Evolutionary conservation across 805 yeast species (phyloP).

Genomic region (Schwanniomyces vanrijiae): DNA sequence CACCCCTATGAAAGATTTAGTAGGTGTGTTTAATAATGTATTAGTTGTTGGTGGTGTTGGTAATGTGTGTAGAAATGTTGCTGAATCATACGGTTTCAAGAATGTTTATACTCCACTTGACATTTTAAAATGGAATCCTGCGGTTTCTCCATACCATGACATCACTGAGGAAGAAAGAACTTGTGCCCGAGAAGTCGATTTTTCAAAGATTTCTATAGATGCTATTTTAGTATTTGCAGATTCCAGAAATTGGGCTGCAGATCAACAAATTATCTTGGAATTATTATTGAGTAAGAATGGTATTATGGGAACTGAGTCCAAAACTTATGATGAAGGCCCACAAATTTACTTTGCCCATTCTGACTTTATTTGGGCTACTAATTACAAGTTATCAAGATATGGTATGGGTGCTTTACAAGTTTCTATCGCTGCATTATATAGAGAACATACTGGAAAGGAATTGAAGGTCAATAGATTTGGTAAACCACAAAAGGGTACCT

Average conservation of each 20-base stretch:
- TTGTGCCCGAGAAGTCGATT: conserved; percentile 59
- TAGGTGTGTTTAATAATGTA: conserved; percentile 65
- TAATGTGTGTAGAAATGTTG: conserved; percentile 79
- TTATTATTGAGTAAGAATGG: conserved; percentile 75
- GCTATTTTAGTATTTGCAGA: conserved; percentile 90
- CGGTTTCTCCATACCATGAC: conserved; percentile 81
- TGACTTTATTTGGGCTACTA: conserved; percentile 92
- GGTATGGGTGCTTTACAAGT: conserved; percentile 96
- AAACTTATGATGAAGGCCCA: conserved; percentile 75
- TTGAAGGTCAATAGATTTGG: conserved; percentile 82
- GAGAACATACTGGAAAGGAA: conserved; percentile 82
- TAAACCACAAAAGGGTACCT: conserved; percentile 87
- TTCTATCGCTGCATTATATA: conserved; percentile 79
- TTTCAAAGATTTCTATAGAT: conserved; percentile 65
- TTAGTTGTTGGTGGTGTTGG: conserved; percentile 89
- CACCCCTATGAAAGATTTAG: conserved; percentile 88
- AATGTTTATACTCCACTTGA: conserved; percentile 82
- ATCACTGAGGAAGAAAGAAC: conserved; percentile 68
- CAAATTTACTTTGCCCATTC: conserved; percentile 86
- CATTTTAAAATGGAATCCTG: conserved; percentile 82
- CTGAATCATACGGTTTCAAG: conserved; percentile 79
- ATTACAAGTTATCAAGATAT: conserved; percentile 75
- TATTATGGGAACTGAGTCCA: conserved; percentile 77
- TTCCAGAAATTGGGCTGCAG: conserved; percentile 91
- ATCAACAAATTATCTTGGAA: conserved; percentile 85